These are phyloP conservation scores for Gillenia trifoliata DNA, from an alignment of 306 rosid species.

Conservation along the genomic window DNA sequence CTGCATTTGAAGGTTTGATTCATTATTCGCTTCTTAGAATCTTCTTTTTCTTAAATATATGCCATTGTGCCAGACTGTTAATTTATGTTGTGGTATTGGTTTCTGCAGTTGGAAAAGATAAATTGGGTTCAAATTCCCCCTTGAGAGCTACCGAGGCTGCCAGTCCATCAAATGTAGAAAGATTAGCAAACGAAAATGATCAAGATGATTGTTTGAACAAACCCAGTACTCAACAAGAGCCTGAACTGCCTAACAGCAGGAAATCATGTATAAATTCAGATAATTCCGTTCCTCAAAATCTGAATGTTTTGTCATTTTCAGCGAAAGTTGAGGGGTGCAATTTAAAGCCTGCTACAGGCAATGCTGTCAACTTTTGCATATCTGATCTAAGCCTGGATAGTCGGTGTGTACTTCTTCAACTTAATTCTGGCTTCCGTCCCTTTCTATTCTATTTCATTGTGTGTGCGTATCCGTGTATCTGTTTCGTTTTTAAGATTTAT, in stretches of 20 bases:
- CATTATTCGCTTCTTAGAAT: neutral
- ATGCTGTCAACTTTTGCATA: slow-evolving; percentile 8
- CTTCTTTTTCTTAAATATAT: neutral
- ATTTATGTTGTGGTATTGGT: neutral
- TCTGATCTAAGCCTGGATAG: slow-evolving; percentile 35
- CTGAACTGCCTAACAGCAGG: slow-evolving; percentile 13
- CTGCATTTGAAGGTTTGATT: slow-evolving; percentile 49
- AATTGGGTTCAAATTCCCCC: slow-evolving; percentile 15
- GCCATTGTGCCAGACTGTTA: neutral
- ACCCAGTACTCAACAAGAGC: slow-evolving; percentile 22
- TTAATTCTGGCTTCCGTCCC: neutral
- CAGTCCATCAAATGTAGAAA: slow-evolving; percentile 28
- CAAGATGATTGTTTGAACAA: slow-evolving; percentile 25
- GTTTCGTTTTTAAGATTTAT: neutral
- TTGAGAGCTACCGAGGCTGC: slow-evolving; percentile 9
- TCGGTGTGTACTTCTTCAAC: slow-evolving; percentile 42
- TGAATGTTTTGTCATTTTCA: slow-evolving; percentile 13
- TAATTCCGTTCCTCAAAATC: slow-evolving; percentile 21
- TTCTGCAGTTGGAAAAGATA: slow-evolving; percentile 20
- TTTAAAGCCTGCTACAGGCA: slow-evolving; percentile 12
- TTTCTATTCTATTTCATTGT: neutral
- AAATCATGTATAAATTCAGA: slow-evolving; percentile 17
- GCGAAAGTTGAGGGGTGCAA: slow-evolving; percentile 25
- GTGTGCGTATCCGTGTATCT: neutral
- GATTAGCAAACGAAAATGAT: slow-evolving; percentile 23